Evolutionary conservation across 345 rosid species (phyloP), one percentile per base, ranked within the genome.

Genomic region (Jatropha curcas): DNA sequence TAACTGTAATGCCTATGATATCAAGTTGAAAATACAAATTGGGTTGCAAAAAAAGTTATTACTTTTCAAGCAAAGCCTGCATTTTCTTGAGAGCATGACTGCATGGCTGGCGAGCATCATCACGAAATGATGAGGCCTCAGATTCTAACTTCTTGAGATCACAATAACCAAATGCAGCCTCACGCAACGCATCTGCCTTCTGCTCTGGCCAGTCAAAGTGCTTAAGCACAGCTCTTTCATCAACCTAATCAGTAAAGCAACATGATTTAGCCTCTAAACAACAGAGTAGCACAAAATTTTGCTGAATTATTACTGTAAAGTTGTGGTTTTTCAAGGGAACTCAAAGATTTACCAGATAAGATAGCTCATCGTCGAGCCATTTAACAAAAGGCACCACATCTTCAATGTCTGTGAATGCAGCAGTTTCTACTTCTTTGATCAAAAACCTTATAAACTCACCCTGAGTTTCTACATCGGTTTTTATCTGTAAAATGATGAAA

Each of bases 331-430:
- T 37, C 7, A 30, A 0, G 1, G 16, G 41, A n/a, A 28, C 52
- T 17, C 33, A 1, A 5, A 62, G 5, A 20, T 25, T 60, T 88
- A 93, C 98, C 87, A 93, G 68, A 76, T 88, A 91, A 33, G 97
- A 93, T 34, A 93, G 94, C 83, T 93, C 98, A 50, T 93, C 98
- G 59, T 93, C 98, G 13, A 91, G 92, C 98, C 98, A 96, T 74
- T 96, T 91, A 5, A 96, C 99, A 71, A 93, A 96, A 35, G 96
- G 92, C 33, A 96, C 96, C 50, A 91, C 98, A 71, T 96, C 98
- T 83, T 93, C 92, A 1, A 96, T 90, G 25, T 84, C 84, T 22
- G 89, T 70, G 78, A 91, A 93, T 59, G 89, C 93, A 41, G 96
- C 96, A 77, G 76, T 83, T 85, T 88, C 96, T 17, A 96, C 96